Conservation (phyloP, 306 rosid species). For the Casuarina glauca region DNA sequence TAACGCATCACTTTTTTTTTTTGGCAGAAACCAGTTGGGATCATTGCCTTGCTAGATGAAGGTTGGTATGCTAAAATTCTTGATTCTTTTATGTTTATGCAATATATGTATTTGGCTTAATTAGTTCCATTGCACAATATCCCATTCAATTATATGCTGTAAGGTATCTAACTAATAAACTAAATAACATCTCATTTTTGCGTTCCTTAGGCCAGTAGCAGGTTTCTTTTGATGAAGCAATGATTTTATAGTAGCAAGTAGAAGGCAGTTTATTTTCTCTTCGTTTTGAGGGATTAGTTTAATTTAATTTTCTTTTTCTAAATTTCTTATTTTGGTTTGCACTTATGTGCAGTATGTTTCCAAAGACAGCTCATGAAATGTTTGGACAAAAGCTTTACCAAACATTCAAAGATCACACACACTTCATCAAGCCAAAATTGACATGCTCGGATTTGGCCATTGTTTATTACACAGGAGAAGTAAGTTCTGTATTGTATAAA, state of each 20-base stretch:
- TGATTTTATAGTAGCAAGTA: neutral
- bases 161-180: neutral
- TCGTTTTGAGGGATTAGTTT: neutral
- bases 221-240: neutral
- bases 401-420: constrained; percentile 78
- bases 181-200: neutral
- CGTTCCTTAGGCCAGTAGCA: neutral
- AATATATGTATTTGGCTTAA: constrained; percentile 14
- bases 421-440: constrained; percentile 92
- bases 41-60: no score
- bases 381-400: constrained; percentile 88
- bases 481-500: constrained; percentile 38
- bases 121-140: neutral
- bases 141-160: neutral
- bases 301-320: neutral
- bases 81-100: constrained; percentile 10
- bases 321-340: constrained; percentile 11
- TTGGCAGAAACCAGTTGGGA: no score
- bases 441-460: constrained; percentile 78
- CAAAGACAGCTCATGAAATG: constrained; percentile 89
- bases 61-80: constrained; percentile 60
- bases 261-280: neutral
- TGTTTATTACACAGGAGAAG: constrained; percentile 94
- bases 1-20: no score
- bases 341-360: constrained; percentile 72